These are phyloP conservation scores for Helianthus annuus DNA, from an alignment of 129 eudicot species.

Conservation along the genomic window DNA sequence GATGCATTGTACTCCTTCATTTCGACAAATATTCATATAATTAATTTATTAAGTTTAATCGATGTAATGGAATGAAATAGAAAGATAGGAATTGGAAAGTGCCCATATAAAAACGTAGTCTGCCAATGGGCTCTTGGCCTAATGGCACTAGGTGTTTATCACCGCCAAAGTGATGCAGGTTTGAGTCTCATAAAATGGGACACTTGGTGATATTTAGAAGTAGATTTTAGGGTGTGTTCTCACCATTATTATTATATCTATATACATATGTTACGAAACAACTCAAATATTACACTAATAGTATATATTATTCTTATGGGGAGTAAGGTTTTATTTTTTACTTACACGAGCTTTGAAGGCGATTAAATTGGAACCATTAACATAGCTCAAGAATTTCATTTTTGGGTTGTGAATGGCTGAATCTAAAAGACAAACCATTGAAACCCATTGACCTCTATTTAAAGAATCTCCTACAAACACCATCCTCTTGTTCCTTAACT, in stretches of 20 bases:
- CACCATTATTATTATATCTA: no score
- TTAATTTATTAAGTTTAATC: neutral
- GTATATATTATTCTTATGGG: no score
- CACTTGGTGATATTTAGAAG: no score
- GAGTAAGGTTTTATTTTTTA: neutral
- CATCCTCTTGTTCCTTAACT: constrained; percentile 69
- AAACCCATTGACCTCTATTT: constrained; percentile 89
- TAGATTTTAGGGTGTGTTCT: no score
- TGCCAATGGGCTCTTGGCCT: no score
- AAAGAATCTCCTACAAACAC: constrained; percentile 84
- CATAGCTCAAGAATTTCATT: constrained; percentile 54
- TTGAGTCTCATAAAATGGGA: no score
- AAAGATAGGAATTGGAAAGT: neutral
- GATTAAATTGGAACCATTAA: constrained; percentile 56
- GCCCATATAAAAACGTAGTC: neutral
- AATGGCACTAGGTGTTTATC: no score
- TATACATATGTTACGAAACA: neutral
- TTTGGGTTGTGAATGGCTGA: constrained; percentile 45
- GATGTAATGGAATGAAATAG: neutral
- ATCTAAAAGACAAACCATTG: constrained; percentile 78
- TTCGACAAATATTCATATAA: constrained; percentile 3
- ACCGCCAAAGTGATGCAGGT: no score
- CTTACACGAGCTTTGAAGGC: constrained; percentile 59
- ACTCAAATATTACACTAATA: neutral
- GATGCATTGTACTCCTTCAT: constrained; percentile 67